Evolutionary conservation across 179 eudicot species (phyloP), one percentile per base, ranked within the genome.

Genomic region (Drosera spatulata): DNA sequence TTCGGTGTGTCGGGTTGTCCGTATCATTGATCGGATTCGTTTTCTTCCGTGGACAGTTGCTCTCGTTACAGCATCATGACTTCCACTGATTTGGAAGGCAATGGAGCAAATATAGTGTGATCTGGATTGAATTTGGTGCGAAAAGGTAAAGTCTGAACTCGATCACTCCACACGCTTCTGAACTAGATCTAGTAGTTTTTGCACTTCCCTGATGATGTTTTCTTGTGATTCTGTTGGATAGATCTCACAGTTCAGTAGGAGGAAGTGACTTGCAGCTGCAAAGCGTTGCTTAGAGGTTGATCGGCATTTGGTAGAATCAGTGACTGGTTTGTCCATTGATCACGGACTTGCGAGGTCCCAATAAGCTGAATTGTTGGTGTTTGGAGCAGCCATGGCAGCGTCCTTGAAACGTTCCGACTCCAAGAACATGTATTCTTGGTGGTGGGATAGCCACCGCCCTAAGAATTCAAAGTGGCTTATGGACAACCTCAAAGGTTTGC

Each of bases 371-470:
- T 76, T 73, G 71, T 56, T 77, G 65, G 14, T 82, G 8, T 8
- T 85, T 63, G 82, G 78, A 48, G 83, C 79, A 50, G 75, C 59
- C 61, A 91, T 91, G 97, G 84, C 82, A 38, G 66, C 80, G 33
- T 22, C 1, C 47, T 55, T 84, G 71, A 64, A 69, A 39, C 78
- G 77, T 53, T 85, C 96, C 0, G 96, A 88, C 33, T 82, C 95
- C 7, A 82, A 85, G 62, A 88, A 88, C 52, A 59, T 79, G 75
- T 89, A 82, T 59, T 89, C 97, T 10, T 89, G 97, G 95, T 89
- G 97, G 96, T 88, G 96, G 96, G 96, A 88, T 66, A 88, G 96
- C 73, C 96, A 88, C 73, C 82, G 83, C 71, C 96, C 96, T 44
- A 88, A 84, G 77, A 88, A 86, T 67, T 88, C 96, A 46, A 88